These are phyloP conservation scores for Ceratobasidium sp. DNA, from an alignment of 1,284 basidiomycete species.

Conservation along the genomic window DNA sequence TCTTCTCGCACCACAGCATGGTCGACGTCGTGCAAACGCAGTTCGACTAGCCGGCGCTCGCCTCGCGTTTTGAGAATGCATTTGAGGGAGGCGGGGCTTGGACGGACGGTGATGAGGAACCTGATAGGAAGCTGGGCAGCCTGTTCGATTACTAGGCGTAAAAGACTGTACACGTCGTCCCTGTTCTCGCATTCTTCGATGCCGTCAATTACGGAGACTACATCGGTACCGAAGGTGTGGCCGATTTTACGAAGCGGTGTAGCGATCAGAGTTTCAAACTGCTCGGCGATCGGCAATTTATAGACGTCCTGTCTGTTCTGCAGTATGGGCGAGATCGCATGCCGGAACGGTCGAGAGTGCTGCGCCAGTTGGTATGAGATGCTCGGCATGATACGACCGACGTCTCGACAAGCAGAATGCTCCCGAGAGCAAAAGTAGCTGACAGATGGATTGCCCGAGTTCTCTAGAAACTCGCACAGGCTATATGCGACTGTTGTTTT, in stretches of 20 bases:
- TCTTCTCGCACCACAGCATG: no score
- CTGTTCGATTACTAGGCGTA: no score
- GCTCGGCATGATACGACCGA: not conserved
- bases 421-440: constrained; percentile 3
- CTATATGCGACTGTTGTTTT: not conserved
- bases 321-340: no score
- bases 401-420: not conserved
- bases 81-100: no score
- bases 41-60: no score
- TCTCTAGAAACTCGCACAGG: not conserved
- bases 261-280: not conserved
- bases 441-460: not conserved
- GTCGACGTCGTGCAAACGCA: no score
- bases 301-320: not conserved
- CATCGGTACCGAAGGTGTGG: not conserved
- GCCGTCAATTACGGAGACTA: not conserved
- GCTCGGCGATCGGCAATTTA: not conserved
- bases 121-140: no score
- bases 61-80: no score
- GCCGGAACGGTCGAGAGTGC: not conserved
- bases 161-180: no score
- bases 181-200: not conserved
- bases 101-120: no score
- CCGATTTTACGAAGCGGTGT: not conserved
- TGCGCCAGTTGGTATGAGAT: not conserved